Evolutionary conservation across 2,329 filamentous ascomycete genomes (phyloP), one percentile per base, ranked within the genome.

Genomic region (Sporothrix pallida): DNA sequence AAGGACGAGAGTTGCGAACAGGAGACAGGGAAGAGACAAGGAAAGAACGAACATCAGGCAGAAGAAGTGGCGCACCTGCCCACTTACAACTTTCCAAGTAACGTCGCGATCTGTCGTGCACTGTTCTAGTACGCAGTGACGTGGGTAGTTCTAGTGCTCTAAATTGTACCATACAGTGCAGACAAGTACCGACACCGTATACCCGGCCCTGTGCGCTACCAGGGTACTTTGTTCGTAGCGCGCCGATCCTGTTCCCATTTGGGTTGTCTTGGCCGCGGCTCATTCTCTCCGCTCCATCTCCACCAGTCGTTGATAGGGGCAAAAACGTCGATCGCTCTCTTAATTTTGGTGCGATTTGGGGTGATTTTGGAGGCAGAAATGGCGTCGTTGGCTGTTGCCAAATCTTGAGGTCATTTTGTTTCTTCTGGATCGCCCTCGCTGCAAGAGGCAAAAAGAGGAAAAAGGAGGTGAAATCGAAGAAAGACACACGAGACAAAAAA

Each of bases 241-340:
- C 42, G 62, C n/a, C 62, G 62, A 67, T 67, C 62, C 20, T 67
- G n/a, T 17, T 15, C 62, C 12, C 10, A 23, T 46, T 65, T 54
- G 3, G 62, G 62, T 17, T 48, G 37, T 67, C 62, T 48, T 67
- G 42, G 62, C 62, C 62, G 62, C 62, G 42, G 42, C 42, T 67
- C 62, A 46, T 46, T 23, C 42, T 46, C 42, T 67, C 42, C 42
- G 42, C 62, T 13, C 7, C 42, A 17, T 15, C n/a, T 26, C 42
- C 60, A 65, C 37, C 37, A 4, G 13, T 44, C 20, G 44, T 65
- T 48, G 20, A 67, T 48, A 67, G 42, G 62, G 62, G 62, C 62
- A 48, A 67, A 67, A 48, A 26, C 62, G 62, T 67, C 42, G 62
- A 67, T 48, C 62, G 62, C 42, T 48, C 42, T 65, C 62, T 48